Base-by-base conservation (phyloP, 75 land plant genomes). In the Selaginella tamariscina region DNA sequence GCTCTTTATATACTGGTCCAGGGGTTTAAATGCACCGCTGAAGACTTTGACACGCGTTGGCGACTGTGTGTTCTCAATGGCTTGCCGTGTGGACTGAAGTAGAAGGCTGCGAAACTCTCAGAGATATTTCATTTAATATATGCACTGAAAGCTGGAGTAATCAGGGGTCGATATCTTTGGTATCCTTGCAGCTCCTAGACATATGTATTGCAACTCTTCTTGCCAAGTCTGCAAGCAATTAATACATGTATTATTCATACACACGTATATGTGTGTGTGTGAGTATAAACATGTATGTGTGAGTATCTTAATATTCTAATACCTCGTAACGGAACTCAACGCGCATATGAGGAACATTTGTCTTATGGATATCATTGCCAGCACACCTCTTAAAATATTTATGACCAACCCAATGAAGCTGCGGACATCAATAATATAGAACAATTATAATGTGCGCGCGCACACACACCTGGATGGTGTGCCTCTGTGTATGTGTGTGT, bases 401-500 rank as follows among this genome's bases (percentile, higher is more conserved):
- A n/a, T 59, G 24, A 8, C 62, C 26, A 59, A 92, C 8, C 62
- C 62, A 59, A 23, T 59, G 62, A 21, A 59, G 26, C 62, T 59
- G 62, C 18, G 21, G 26, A 23, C 62, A 59, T n/a, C 27, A 21
- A 59, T 11, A 11, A 49, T 20, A 49, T 49, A 11, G 20, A 49
- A 11, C 11, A 11, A 49, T 11, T 20, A 49, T 20, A 49, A 11
- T 49, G 54, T 49, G 20, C 20, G 54, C 11, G 11, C 20, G 18
- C 20, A 49, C 20, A 49, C 20, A 20, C 54, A 49, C 20, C 20
- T 49, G 11, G 11, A 49, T 49, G 20, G 11, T 49, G 54, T 49
- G 20, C 11, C 20, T 49, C 54, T 49, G 11, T 49, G 20, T 49
- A 20, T 49, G 54, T 20, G 20, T 11, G 11, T 11, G 20, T 11